Evolutionary conservation across 495 filamentous ascomycete species (phyloP).

Genomic region (Penicillium pulvis): DNA sequence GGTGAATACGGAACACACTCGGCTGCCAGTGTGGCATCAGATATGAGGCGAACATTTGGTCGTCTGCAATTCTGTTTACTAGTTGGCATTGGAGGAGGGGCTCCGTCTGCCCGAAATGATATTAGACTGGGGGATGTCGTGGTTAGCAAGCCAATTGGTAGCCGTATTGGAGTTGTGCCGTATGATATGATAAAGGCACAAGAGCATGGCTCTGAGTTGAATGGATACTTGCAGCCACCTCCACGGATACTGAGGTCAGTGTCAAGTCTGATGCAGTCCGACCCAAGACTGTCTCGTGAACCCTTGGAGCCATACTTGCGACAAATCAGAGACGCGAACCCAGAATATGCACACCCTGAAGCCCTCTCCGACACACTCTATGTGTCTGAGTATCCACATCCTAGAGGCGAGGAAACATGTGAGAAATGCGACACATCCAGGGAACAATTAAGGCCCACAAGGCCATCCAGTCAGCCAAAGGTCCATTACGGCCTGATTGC

Average conservation of each 20-base stretch:
- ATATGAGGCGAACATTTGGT: neutral
- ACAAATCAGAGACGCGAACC: neutral
- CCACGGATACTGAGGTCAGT: neutral
- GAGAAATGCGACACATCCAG: neutral
- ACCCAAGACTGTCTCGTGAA: neutral
- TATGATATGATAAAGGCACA: neutral
- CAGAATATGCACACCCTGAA: neutral
- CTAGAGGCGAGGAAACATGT: neutral
- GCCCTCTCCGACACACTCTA: neutral
- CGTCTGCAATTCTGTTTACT: neutral
- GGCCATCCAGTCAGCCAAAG: neutral
- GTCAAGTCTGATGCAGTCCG: neutral
- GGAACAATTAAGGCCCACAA: neutral
- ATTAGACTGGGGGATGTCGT: neutral
- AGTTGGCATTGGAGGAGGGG: neutral
- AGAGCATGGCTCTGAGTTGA: neutral
- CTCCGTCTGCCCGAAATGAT: neutral
- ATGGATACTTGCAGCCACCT: neutral
- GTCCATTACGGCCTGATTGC: neutral
- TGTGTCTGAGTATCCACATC: neutral
- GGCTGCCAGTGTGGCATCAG: neutral
- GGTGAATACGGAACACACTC: neutral
- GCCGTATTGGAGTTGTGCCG: neutral
- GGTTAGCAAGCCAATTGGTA: neutral
- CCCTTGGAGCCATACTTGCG: neutral